These are phyloP conservation scores for Arctium minus DNA, from an alignment of 129 eudicot species.

Conservation along the genomic window DNA sequence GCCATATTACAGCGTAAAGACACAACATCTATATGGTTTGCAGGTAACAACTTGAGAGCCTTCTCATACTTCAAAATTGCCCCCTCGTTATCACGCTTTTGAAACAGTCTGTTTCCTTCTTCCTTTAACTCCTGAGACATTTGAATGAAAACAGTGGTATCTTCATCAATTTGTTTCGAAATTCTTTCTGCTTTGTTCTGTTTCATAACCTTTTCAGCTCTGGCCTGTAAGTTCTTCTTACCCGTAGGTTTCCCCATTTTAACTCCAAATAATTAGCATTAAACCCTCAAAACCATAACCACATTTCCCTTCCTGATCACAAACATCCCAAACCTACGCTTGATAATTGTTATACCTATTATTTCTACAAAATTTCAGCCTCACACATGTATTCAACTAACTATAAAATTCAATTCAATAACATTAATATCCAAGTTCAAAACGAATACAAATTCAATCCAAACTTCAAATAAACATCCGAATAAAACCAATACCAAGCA, in stretches of 20 bases:
- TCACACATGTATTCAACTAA: background rate
- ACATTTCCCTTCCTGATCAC: background rate
- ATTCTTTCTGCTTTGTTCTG: slow-evolving; percentile 29
- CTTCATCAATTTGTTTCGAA: slow-evolving; percentile 29
- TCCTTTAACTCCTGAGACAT: slow-evolving; percentile 39
- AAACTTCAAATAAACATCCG: background rate
- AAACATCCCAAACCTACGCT: background rate
- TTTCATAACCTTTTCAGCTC: slow-evolving; percentile 16
- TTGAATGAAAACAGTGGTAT: slow-evolving; percentile 32
- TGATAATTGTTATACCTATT: background rate
- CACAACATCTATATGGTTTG: slow-evolving; percentile 28
- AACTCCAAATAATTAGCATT: background rate
- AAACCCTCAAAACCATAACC: slow-evolving; percentile 9
- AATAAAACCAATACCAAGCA: background rate
- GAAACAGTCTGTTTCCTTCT: slow-evolving; percentile 31
- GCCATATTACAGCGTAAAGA: slow-evolving; percentile 74
- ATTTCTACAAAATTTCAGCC: background rate
- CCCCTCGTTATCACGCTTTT: slow-evolving; percentile 30
- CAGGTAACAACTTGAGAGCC: slow-evolving; percentile 32
- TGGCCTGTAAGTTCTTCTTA: slow-evolving; percentile 26
- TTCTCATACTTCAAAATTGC: slow-evolving; percentile 38
- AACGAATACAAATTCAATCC: background rate
- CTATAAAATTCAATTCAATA: background rate
- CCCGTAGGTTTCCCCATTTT: slow-evolving; percentile 39
- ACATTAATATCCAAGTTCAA: background rate